Evolutionary conservation across 1,284 basidiomycete species (phyloP).

Genomic region (Leccinum subspadiceum): DNA sequence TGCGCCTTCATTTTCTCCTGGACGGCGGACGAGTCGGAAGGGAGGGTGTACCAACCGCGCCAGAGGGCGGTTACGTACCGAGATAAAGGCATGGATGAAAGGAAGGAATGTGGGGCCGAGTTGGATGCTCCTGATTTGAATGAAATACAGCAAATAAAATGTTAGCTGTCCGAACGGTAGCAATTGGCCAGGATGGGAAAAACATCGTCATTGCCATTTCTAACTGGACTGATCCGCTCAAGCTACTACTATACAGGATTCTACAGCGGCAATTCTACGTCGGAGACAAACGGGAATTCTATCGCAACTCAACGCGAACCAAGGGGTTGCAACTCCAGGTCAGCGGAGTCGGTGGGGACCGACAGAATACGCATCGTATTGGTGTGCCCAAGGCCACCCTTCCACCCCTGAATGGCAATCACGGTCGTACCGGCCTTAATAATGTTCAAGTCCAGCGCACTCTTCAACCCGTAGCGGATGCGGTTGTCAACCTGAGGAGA

Average conservation of each 20-base stretch:
- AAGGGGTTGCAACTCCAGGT: constrained; percentile 77
- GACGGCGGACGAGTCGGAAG: constrained; percentile 53
- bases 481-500: constrained; percentile 76
- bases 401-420: constrained; percentile 98
- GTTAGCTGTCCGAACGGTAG: constrained; percentile 4
- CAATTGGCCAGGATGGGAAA: background rate
- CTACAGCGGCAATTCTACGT: constrained; percentile 4
- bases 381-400: constrained; percentile 93
- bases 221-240: background rate
- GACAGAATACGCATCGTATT: constrained; percentile 79
- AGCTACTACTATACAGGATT: background rate
- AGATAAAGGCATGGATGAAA: constrained; percentile 4
- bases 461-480: constrained; percentile 87
- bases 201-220: background rate
- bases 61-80: constrained; percentile 11
- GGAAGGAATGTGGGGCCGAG: background rate
- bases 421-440: constrained; percentile 90
- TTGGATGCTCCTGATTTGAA: background rate
- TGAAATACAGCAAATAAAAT: background rate
- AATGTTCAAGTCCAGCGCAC: constrained; percentile 85
- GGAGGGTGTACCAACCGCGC: constrained; percentile 33
- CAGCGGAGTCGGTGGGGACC: constrained; percentile 84
- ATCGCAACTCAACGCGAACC: constrained; percentile 33
- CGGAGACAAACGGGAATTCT: constrained; percentile 2
- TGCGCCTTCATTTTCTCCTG: constrained; percentile 58